phyloP scores from a whole-genome alignment of 208 protist species.

The Balamuthia mandrillaris region DNA sequence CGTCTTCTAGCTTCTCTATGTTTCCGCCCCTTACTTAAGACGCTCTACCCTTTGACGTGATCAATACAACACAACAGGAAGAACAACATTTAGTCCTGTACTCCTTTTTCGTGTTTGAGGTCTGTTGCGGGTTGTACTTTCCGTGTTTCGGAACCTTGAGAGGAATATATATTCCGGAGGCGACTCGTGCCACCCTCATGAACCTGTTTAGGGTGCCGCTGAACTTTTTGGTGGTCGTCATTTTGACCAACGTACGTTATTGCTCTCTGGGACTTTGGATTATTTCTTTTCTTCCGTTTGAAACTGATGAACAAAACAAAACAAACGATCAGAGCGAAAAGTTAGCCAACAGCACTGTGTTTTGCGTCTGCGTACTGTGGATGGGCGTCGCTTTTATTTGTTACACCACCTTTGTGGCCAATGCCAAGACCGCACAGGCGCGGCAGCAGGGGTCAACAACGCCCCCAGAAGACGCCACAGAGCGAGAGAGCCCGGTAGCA shows the following conservation, averaged over 20 bases:
- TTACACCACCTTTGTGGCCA: not conserved
- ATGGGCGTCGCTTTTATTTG: not conserved
- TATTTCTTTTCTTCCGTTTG: not conserved
- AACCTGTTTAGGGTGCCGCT: constrained; percentile 69
- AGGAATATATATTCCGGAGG: constrained; percentile 28
- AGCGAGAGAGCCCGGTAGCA: too few relatives aligned
- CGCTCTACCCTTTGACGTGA: not conserved
- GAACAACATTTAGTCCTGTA: constrained; percentile 15
- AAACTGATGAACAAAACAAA: not conserved
- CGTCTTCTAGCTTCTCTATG: not conserved
- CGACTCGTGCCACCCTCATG: constrained; percentile 51
- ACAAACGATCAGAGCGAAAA: not conserved
- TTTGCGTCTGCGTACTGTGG: not conserved
- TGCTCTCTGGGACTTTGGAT: not conserved
- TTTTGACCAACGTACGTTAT: constrained; percentile 33
- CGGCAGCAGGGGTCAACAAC: too few relatives aligned
- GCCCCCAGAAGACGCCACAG: too few relatives aligned
- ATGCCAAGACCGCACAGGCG: not conserved
- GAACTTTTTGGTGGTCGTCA: constrained; percentile 62
- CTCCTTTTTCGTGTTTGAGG: constrained; percentile 62
- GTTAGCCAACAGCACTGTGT: not conserved
- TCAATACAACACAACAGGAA: not conserved
- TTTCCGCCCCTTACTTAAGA: not conserved
- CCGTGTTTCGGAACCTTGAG: constrained; percentile 56
- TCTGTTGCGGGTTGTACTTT: constrained; percentile 64